These are phyloP conservation scores for Vigna mungo DNA, from an alignment of 306 rosid species.

Conservation along the genomic window DNA sequence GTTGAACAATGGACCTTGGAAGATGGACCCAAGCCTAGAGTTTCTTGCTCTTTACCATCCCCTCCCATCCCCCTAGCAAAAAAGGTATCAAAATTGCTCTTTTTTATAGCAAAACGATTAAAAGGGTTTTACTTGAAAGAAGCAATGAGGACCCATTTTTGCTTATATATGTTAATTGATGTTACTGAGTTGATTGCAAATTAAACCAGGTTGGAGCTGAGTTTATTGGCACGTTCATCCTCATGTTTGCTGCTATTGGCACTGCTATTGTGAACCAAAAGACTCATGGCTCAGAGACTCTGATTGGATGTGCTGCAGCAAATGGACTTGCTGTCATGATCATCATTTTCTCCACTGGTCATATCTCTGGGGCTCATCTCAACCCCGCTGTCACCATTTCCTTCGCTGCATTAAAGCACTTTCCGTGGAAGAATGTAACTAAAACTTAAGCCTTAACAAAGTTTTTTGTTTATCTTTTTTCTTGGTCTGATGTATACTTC, in stretches of 20 bases:
- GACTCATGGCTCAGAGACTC: slow-evolving; percentile 63
- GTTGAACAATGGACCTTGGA: slow-evolving; percentile 69
- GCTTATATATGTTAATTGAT: neutral
- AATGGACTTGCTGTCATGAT: slow-evolving; percentile 86
- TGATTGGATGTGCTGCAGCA: slow-evolving; percentile 75
- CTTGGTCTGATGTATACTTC: neutral
- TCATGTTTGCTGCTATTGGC: slow-evolving; percentile 78
- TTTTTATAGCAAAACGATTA: neutral
- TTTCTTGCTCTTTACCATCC: slow-evolving; percentile 68
- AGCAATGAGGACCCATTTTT: too few relatives aligned
- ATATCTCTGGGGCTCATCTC: slow-evolving; percentile 93
- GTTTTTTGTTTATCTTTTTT: too few relatives aligned
- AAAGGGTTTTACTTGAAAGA: too few relatives aligned
- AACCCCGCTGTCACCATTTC: slow-evolving; percentile 87
- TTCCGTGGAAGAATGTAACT: slow-evolving; percentile 75
- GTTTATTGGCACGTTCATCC: slow-evolving; percentile 78
- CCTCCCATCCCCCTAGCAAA: slow-evolving; percentile 76
- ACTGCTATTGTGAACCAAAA: slow-evolving; percentile 83
- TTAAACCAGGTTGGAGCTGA: slow-evolving; percentile 82
- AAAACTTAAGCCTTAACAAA: neutral
- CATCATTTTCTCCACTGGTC: slow-evolving; percentile 77
- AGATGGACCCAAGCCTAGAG: slow-evolving; percentile 70
- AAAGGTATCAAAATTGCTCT: slow-evolving; percentile 53
- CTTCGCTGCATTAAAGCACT: slow-evolving; percentile 80
- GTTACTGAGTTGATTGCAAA: slow-evolving; percentile 38